A percentile compares a stretch with the other conserved stretches of the same genome.
phyloP scores from a whole-genome alignment of 495 filamentous ascomycete species.

The Sphaerosporella brunnea region DNA sequence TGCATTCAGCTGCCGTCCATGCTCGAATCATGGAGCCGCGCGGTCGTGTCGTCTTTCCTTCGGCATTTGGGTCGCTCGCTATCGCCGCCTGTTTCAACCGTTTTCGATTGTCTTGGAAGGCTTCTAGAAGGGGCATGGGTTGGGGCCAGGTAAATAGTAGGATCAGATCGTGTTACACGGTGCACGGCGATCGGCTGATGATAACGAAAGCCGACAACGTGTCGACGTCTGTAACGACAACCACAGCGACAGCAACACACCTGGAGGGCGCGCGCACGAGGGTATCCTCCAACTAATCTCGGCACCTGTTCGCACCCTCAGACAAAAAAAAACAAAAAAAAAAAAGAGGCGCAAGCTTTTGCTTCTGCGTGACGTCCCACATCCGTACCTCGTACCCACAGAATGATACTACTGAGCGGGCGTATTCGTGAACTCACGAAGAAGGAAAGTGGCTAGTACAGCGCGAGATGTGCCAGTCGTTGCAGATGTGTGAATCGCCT shows the following conservation, averaged over 20 bases:
- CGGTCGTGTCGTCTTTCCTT: background rate
- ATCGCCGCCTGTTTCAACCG: background rate
- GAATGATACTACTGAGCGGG: background rate
- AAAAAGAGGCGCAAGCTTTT: no score
- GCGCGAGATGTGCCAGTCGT: background rate
- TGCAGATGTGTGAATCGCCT: background rate
- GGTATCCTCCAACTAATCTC: background rate
- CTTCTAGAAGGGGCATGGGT: slow-evolving; percentile 5
- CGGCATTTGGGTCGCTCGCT: background rate
- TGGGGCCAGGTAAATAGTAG: background rate
- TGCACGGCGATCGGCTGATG: background rate
- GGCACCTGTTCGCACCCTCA: no score
- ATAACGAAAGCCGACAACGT: no score
- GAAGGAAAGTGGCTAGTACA: background rate
- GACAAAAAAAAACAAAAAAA: no score
- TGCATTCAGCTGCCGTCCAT: background rate
- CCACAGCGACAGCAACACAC: background rate
- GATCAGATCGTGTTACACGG: background rate
- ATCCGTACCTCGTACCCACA: background rate
- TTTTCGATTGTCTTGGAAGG: background rate
- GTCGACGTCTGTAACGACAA: no score
- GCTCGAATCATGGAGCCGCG: background rate
- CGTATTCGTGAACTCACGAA: background rate
- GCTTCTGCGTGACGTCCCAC: no score
- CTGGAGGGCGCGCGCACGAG: background rate